Base-by-base conservation (phyloP, 306 rosid genomes). In the Begonia masoniana region DNA sequence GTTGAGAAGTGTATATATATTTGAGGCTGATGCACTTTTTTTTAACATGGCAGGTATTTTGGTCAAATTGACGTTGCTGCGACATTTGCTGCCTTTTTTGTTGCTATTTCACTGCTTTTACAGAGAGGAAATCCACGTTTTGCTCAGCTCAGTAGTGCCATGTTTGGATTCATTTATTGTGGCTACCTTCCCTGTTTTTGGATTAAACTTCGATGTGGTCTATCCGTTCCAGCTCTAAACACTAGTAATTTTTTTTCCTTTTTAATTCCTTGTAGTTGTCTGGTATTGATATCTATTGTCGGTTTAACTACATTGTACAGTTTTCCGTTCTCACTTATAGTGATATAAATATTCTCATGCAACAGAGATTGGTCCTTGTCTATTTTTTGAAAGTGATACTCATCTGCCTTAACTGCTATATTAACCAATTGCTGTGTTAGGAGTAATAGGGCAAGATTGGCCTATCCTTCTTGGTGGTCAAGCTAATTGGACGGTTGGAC, bases 151-250 rank as follows among this genome's bases (percentile, higher is more conserved):
- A 85, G 88, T 69, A 91, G 96, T 78, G 76, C 94, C 50, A 72
- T 86, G 61, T 91, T 91, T 74, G 99, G 99, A 64, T 76, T 91
- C 54, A 81, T 91, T 75, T 91, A 91, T 59, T 83, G 91, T 52
- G 96, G 94, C 53, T 91, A 91, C 77, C 99, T 91, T 77, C 99
- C 99, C 43, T 81, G 88, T 62, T 91, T 91, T 53, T 91, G 99
- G 99, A 82, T 91, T 60, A 91, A 91, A 76, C 99, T 91, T 86
- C 92, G 99, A 60, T 91, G 96, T 68, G 88, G 96, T 52, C 65
- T 91, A 67, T 75, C 94, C n/a, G 94, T 83, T 39, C 99, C 99
- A 24, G 85, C 96, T 68, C 58, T 91, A 63, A 81, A 83, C 67
- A 78, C 99, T 54, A 61, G 97, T 83, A 71, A 73, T 50, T 50